These are phyloP conservation scores for Salix udensis DNA, from an alignment of 345 rosid species.

Conservation along the genomic window DNA sequence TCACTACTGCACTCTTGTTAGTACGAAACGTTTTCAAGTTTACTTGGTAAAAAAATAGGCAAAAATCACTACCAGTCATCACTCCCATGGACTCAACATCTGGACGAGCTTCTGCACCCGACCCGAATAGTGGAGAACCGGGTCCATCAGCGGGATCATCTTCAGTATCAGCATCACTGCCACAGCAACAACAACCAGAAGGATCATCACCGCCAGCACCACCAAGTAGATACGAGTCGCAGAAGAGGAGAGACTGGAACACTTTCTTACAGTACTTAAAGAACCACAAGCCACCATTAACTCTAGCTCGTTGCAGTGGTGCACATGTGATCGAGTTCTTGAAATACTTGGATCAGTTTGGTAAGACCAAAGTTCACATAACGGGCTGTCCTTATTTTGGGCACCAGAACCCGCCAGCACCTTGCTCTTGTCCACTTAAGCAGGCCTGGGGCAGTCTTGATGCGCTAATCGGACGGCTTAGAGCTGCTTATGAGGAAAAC, in stretches of 20 bases:
- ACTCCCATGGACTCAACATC: conserved; percentile 20
- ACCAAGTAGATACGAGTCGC: conserved; percentile 33
- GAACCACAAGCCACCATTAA: conserved; percentile 33
- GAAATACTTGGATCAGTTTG: conserved; percentile 33
- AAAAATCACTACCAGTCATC: neutral
- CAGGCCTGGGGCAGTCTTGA: conserved; percentile 38
- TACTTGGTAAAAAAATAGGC: neutral
- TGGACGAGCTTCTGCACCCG: neutral
- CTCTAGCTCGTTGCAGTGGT: conserved; percentile 31
- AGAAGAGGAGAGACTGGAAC: conserved; percentile 36
- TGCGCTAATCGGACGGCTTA: conserved; percentile 32
- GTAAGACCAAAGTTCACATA: conserved; percentile 34
- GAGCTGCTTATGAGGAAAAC: conserved; percentile 32
- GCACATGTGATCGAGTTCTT: conserved; percentile 36
- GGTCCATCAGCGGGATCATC: neutral
- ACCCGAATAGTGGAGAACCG: conserved; percentile 8
- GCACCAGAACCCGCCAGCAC: conserved; percentile 28
- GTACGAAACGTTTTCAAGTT: neutral
- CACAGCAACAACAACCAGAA: neutral
- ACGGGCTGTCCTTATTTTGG: conserved; percentile 33
- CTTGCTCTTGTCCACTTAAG: conserved; percentile 29
- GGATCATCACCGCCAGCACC: conserved; percentile 13
- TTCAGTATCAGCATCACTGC: neutral
- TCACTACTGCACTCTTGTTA: neutral
- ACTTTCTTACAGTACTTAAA: conserved; percentile 29